A percentile compares a stretch with the other conserved stretches of the same genome.
phyloP scores from a whole-genome alignment of 2,329 filamentous ascomycete species.

The Cercospora beticola region DNA sequence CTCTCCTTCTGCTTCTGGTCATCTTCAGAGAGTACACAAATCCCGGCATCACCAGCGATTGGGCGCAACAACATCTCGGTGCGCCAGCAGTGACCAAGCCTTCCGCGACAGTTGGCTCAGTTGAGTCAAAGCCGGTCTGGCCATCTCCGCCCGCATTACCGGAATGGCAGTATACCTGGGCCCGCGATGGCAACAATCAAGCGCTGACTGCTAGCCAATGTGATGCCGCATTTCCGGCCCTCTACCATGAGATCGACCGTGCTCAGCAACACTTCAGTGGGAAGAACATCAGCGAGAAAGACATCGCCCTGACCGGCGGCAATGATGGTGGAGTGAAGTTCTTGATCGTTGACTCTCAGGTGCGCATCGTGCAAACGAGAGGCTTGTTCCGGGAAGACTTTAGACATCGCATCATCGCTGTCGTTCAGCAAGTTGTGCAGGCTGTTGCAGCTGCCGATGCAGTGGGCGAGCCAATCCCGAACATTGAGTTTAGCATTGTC shows the following conservation, averaged over 20 bases:
- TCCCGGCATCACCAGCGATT: not conserved
- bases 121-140: not conserved
- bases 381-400: conserved; percentile 28
- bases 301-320: conserved; percentile 42
- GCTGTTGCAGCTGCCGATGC: conserved; percentile 24
- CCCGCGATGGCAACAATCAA: conserved; percentile 33
- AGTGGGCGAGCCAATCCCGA: conserved; percentile 23
- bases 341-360: conserved; percentile 24
- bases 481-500: conserved; percentile 25
- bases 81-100: not conserved
- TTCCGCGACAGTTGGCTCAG: not conserved
- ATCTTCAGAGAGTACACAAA: not conserved
- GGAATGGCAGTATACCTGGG: conserved; percentile 26
- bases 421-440: conserved; percentile 21
- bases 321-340: conserved; percentile 26
- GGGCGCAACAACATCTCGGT: not conserved
- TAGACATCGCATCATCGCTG: conserved; percentile 36
- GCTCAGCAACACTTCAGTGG: conserved; percentile 21
- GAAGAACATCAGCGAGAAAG: conserved; percentile 12
- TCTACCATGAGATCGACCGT: conserved; percentile 37
- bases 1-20: not conserved
- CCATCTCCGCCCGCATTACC: not conserved
- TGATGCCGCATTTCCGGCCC: conserved; percentile 34
- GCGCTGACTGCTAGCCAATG: conserved; percentile 35
- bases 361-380: conserved; percentile 24